Evolutionary conservation across 2,329 filamentous ascomycete genomes (phyloP), one percentile per base, ranked within the genome.

Genomic region (Fonsecaea multimorphosa): DNA sequence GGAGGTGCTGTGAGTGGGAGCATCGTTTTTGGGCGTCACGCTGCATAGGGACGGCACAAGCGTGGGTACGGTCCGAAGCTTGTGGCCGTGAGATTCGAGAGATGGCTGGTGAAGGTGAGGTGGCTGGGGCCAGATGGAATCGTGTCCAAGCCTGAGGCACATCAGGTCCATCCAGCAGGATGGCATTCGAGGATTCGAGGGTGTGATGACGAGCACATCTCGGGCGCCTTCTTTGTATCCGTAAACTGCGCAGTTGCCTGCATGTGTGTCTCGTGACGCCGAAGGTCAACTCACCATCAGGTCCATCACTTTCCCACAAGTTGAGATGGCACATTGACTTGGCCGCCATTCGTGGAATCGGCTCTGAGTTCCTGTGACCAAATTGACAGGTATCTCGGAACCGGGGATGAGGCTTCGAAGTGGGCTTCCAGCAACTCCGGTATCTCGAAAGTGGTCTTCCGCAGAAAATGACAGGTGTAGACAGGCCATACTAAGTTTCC

Each of bases 51-150:
- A 67, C 67, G 58, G 67, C 61, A 31, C 62, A 54, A 66, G 51
- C 67, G 67, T 68, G 67, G 66, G 67, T 64, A 64, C 67, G 67
- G 67, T 61, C 67, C 67, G 67, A 68, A 52, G 66, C 66, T 65
- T 59, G 55, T 56, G 62, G 65, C 32, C 58, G 58, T 40, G 53
- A 49, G 55, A 63, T 51, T 54, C 32, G 52, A 27, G 58, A 58
- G 54, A 65, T 67, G 67, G 67, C 67, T 67, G 64, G 67, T 63
- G 52, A 63, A 16, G 44, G 52, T 54, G 53, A 64, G 44, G 58
- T 52, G 58, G 58, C 58, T 60, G 58, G 58, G 58, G 19, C 19
- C n/a, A 12, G n/a, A 16, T 4, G 19, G 19, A 24, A 24, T 49
- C 44, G 24, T 19, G 4, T 24, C 44, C 44, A 49, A 49, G 44